These are phyloP conservation scores for Dendrobium officinale DNA, from an alignment of 106 monocot species.

Conservation along the genomic window DNA sequence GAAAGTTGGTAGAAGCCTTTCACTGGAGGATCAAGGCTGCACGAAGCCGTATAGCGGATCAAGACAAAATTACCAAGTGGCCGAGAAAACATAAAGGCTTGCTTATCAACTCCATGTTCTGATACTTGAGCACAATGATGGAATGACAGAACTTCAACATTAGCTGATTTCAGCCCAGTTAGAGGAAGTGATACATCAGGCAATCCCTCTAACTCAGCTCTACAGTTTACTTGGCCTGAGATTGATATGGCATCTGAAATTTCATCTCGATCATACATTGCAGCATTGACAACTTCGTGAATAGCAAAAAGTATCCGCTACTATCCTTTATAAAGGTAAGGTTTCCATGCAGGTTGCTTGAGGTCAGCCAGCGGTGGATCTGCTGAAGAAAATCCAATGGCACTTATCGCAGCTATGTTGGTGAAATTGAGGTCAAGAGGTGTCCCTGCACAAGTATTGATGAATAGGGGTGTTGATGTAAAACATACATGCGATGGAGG, in stretches of 20 bases:
- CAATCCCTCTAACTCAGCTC: conserved; percentile 92
- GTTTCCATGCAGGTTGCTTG: conserved; percentile 96
- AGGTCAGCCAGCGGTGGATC: conserved; percentile 61
- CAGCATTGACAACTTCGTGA: conserved; percentile 67
- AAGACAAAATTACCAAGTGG: conserved; percentile 84
- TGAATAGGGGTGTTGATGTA: no score
- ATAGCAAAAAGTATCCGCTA: conserved; percentile 74
- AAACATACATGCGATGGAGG: no score
- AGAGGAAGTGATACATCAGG: conserved; percentile 81
- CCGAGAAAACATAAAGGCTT: conserved; percentile 75
- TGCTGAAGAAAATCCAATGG: conserved; percentile 68
- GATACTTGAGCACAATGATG: conserved; percentile 91
- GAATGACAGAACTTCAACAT: conserved; percentile 65
- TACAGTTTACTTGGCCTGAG: conserved; percentile 90
- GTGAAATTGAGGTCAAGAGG: conserved; percentile 72
- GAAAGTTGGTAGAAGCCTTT: conserved; percentile 98
- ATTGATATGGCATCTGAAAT: conserved; percentile 73
- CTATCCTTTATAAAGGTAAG: conserved; percentile 84
- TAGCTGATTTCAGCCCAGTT: conserved; percentile 40
- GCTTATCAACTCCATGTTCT: conserved; percentile 71
- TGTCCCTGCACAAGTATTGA: conserved; percentile 47
- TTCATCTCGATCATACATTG: conserved; percentile 93
- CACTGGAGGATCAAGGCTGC: conserved; percentile 55
- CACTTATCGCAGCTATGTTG: conserved; percentile 62
- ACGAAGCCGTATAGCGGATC: conserved; percentile 65